phyloP scores from a whole-genome alignment of 1,284 basidiomycete genomes.

The Fistulinella staudtii region DNA sequence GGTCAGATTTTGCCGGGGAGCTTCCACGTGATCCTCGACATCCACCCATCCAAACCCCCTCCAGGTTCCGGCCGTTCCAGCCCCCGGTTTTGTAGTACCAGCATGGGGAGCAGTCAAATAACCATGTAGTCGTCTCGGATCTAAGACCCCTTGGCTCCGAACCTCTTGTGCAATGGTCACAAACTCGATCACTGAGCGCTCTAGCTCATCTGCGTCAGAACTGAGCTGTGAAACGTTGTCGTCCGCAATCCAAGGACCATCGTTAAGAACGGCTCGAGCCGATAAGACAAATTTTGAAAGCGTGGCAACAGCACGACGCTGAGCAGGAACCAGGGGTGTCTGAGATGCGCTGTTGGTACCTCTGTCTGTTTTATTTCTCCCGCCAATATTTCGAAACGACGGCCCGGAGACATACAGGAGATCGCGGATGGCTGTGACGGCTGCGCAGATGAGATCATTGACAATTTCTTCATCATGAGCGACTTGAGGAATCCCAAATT shows the following conservation, averaged over 20 bases:
- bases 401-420: constrained; percentile 35
- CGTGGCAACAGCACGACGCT: constrained; percentile 34
- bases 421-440: constrained; percentile 31
- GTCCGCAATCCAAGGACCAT: constrained; percentile 25
- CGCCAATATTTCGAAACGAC: constrained; percentile 20
- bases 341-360: constrained; percentile 29
- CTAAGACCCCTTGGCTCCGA: constrained; percentile 20
- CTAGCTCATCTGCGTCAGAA: constrained; percentile 29
- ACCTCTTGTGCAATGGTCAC: constrained; percentile 29
- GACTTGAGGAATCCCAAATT: constrained; percentile 28
- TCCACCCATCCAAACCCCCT: constrained; percentile 34
- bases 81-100: constrained; percentile 19
- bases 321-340: constrained; percentile 34
- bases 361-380: constrained; percentile 15
- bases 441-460: constrained; percentile 21
- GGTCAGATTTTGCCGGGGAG: constrained; percentile 27
- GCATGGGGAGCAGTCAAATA: constrained; percentile 23
- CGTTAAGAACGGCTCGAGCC: constrained; percentile 31
- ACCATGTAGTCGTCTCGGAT: constrained; percentile 24
- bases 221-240: constrained; percentile 25
- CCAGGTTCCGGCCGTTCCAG: constrained; percentile 32
- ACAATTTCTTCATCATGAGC: constrained; percentile 28
- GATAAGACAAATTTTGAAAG: constrained; percentile 36
- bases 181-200: constrained; percentile 28
- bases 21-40: constrained; percentile 32